Base-by-base conservation (phyloP, 371 early-diverging fungal species). In the Mucor saturninus region DNA sequence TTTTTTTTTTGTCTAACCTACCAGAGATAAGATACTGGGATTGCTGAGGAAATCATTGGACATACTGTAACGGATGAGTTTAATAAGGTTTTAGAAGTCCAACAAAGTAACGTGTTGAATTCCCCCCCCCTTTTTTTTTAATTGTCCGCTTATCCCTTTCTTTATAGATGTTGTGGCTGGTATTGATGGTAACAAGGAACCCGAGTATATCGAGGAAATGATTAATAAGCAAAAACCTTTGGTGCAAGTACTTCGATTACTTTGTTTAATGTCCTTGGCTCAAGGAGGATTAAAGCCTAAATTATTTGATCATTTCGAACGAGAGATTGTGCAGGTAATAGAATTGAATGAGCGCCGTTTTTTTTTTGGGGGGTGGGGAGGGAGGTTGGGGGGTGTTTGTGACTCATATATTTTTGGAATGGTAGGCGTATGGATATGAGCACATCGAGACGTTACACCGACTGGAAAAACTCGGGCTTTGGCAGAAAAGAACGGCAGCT, bases 391-490 rank as follows among this genome's bases (percentile, higher is more conserved):
- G 21, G 21, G 21, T 21, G 21, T 21, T 21, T 35, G 35, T 53
- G 15, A 53, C 15, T 49, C 7, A 54, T 21, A 3, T 9, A 21
- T 10, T 21, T 28, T n/a, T n/a, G n/a, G n/a, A 37, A 15, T 46
- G 68, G 21, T 73, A 95, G 83, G 90, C 96, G 0, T 98, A 96
- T 79, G 97, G 98, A 6, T 91, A 88, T 76, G 89, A 93, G 56
- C 96, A 96, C 65, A 74, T 94, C 53, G 74, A 89, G 31, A 95
- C 95, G 3, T 74, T 96, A 43, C 89, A 93, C 65, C 84, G 89
- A 62, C 70, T 97, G 56, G 83, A 77, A 40, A 78, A 80, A 7
- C 76, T 88, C 11, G 90, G 91, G 1, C 79, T 97, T 59, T 74
- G 95, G 37, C 68, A 72, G 10, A 75, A 83, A 59, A 76, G 85